Evolutionary conservation across 148 eudicot species (phyloP).

Genomic region (Chenopodium berlandieri): DNA sequence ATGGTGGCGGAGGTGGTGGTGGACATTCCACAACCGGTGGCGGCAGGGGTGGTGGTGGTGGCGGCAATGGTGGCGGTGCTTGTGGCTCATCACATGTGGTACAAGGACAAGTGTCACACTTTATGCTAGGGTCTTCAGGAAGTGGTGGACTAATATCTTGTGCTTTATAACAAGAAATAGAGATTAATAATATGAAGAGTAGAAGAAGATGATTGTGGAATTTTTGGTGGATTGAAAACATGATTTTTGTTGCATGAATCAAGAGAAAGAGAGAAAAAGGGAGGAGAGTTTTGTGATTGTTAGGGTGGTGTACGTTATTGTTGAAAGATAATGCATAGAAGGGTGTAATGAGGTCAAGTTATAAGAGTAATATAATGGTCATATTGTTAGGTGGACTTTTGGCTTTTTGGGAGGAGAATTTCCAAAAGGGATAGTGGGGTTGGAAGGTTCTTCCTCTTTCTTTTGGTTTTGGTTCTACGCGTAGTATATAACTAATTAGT

Average conservation of each 20-base stretch:
- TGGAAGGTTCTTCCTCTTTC: conserved; percentile 23
- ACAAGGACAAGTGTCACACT: conserved; percentile 51
- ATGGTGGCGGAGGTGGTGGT: conserved; percentile 36
- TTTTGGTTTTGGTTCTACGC: conserved; percentile 20
- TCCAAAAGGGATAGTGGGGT: conserved; percentile 7
- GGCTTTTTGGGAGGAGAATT: conserved; percentile 22
- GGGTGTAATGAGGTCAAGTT: conserved; percentile 2
- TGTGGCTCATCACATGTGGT: conserved; percentile 16
- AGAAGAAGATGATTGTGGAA: conserved; percentile 2
- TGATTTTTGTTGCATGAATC: conserved; percentile 25
- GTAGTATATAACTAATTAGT: conserved; percentile 1
- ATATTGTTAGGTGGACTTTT: conserved; percentile 20
- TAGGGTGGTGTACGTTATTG: conserved; percentile 2
- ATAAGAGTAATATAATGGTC: conserved; percentile 22
- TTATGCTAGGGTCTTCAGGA: conserved; percentile 32
- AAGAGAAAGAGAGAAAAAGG: not conserved
- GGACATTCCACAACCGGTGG: conserved; percentile 20
- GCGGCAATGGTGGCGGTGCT: conserved; percentile 28
- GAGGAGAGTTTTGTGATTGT: not conserved
- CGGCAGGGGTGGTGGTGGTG: conserved; percentile 13
- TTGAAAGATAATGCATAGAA: conserved; percentile 11
- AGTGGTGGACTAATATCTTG: conserved; percentile 18
- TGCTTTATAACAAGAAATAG: conserved; percentile 11
- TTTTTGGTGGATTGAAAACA: conserved; percentile 12
- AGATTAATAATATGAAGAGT: not conserved